Evolutionary conservation across 345 rosid species (phyloP).

Genomic region (Linum trigynum): DNA sequence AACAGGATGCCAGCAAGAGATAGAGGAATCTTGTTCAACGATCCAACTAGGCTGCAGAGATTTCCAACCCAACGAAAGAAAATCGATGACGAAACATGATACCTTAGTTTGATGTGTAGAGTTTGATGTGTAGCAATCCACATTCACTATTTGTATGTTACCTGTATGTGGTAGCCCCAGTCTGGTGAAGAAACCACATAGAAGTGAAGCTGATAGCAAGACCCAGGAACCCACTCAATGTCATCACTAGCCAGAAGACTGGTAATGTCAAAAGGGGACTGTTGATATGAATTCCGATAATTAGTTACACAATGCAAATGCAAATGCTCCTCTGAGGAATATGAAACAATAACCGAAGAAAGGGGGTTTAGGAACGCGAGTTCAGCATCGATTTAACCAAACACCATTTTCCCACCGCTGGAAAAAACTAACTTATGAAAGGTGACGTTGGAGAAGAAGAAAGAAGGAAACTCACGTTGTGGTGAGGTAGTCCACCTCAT

Average conservation of each 20-base stretch:
- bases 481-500: conserved; percentile 73
- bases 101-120: not conserved
- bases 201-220: conserved; percentile 97
- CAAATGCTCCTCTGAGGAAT: not conserved
- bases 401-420: too few species aligned
- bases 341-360: conserved; percentile 3
- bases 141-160: conserved; percentile 17
- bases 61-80: conserved; percentile 15
- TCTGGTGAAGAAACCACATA: conserved; percentile 99
- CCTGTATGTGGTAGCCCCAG: conserved; percentile 99
- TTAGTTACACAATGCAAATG: not conserved
- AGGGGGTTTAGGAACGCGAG: not conserved
- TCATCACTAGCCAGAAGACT: conserved; percentile 76
- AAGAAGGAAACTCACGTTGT: conserved; percentile 47
- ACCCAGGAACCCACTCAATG: conserved; percentile 88
- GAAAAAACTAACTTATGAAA: not conserved
- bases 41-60: conserved; percentile 80
- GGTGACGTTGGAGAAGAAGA: not conserved
- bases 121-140: not conserved
- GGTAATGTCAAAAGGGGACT: conserved; percentile 84
- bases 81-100: not conserved
- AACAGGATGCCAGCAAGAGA: conserved; percentile 78
- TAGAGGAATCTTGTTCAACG: conserved; percentile 87
- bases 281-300: conserved; percentile 13
- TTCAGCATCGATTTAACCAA: not conserved